Evolutionary conservation across 345 rosid genomes (phyloP).

Genomic region (Camelina laxa): DNA sequence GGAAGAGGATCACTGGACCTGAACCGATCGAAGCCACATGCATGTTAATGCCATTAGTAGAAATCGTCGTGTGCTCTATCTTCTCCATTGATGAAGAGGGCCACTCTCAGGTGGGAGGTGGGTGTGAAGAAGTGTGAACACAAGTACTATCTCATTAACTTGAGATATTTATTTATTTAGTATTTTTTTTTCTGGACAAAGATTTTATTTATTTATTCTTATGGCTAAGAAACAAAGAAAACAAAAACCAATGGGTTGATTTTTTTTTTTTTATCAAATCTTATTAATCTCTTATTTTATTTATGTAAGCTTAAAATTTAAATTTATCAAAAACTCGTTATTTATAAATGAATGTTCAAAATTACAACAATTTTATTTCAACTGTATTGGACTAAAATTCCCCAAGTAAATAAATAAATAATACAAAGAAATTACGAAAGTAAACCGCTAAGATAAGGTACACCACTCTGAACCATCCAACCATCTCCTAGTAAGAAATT

Average conservation of each 20-base stretch:
- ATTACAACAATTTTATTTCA: conserved; percentile 6
- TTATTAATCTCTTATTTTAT: too few species aligned
- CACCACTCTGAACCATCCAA: conserved; percentile 72
- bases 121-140: too few species aligned
- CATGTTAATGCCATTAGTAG: conserved; percentile 69
- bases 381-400: not conserved
- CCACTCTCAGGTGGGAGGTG: too few species aligned
- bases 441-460: conserved; percentile 50
- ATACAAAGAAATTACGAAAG: conserved; percentile 30
- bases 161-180: not conserved
- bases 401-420: not conserved
- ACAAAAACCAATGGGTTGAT: not conserved
- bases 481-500: conserved; percentile 65
- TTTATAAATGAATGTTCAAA: conserved; percentile 9
- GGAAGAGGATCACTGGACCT: conserved; percentile 63
- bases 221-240: not conserved
- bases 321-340: not conserved
- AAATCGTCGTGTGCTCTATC: conserved; percentile 60
- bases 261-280: too few species aligned
- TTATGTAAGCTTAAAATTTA: too few species aligned
- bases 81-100: conserved; percentile 53
- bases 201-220: not conserved
- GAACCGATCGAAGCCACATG: conserved; percentile 67
- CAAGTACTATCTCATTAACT: too few species aligned
- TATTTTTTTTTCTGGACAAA: too few species aligned